Evolutionary conservation across 768 basidiomycete genomes (phyloP), one percentile per base, ranked within the genome.

Genomic region (Cyclocybe aegerita): DNA sequence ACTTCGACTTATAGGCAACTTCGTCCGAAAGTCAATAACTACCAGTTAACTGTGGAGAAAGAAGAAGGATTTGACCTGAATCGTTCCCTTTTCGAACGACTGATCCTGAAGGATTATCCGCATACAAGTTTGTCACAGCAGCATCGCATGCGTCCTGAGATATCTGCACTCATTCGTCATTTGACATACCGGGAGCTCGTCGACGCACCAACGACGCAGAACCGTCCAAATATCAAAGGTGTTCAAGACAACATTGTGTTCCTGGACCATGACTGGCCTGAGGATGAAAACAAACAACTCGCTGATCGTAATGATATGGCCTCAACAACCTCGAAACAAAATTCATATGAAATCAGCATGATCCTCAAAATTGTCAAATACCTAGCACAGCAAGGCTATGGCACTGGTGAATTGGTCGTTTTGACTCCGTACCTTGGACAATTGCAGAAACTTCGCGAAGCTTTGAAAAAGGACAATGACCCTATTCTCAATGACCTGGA

Each of bases 71-170:
- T 71, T 55, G 82, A 88, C 52, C 71, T 88, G 16, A 88, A 89
- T 49, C 67, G 72, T 43, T 86, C 84, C 0, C 67, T 89, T 0
- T 88, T 88, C 55, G 87, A 89, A 53, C 81, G 86, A 4, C 75
- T 88, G 1, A 80, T 87, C 14, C 62, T 79, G 8, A 75, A 75
- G 50, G 79, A 76, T 0, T 88, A 81, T 57, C 86, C 86, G 0
- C 86, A 88, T 59, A 56, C 65, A 41, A 81, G 75, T 0, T 76
- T 88, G 12, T 61, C 56, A 0, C 59, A 74, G 39, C 87, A 88
- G 52, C 86, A 88, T 59, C 80, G 87, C 9, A 88, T 88, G 87
- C 75, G 86, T 7, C 87, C 86, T 0, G 85, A 88, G 54, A 88
- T 88, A 9, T 85, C 87, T 5, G 57, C 73, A 0, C 68, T 87